phyloP scores from a whole-genome alignment of 805 yeast genomes.

The Lachancea lanzarotensis region DNA sequence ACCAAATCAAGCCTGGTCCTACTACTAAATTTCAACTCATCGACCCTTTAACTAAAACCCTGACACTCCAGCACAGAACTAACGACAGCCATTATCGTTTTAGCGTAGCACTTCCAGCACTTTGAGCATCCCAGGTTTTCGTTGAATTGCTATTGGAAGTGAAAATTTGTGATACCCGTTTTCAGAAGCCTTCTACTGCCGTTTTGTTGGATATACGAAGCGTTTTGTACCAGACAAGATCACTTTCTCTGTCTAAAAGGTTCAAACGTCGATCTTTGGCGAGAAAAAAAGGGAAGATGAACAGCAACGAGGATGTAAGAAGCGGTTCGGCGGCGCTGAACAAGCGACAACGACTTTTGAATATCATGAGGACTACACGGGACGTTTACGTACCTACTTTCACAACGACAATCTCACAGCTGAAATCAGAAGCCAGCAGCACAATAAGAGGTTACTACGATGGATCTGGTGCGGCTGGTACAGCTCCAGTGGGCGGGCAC shows the following conservation, averaged over 20 bases:
- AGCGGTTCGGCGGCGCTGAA: constrained; percentile 12
- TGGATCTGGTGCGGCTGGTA: neutral
- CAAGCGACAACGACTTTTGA: constrained; percentile 42
- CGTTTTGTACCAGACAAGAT: constrained; percentile 12
- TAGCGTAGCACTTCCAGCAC: too few species aligned
- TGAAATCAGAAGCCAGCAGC: constrained; percentile 40
- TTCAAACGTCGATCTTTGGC: constrained; percentile 14
- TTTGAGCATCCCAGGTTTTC: too few species aligned
- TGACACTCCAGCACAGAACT: too few species aligned
- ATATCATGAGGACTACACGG: constrained; percentile 48
- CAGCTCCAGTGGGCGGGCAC: constrained; percentile 1
- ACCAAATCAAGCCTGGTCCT: too few species aligned
- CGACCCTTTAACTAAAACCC: too few species aligned
- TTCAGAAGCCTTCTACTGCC: constrained; percentile 10
- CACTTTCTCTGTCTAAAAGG: constrained; percentile 15
- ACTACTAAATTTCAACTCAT: too few species aligned
- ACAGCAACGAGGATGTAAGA: constrained; percentile 1
- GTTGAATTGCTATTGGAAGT: too few species aligned
- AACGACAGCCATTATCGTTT: too few species aligned
- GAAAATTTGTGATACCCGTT: neutral
- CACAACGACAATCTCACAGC: constrained; percentile 42
- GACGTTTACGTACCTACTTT: constrained; percentile 51
- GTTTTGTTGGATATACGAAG: constrained; percentile 18
- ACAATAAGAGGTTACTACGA: constrained; percentile 14
- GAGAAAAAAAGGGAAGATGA: constrained; percentile 9